Evolutionary conservation across 139 green algal species (phyloP).

Genomic region (Medakamo hakoo): DNA sequence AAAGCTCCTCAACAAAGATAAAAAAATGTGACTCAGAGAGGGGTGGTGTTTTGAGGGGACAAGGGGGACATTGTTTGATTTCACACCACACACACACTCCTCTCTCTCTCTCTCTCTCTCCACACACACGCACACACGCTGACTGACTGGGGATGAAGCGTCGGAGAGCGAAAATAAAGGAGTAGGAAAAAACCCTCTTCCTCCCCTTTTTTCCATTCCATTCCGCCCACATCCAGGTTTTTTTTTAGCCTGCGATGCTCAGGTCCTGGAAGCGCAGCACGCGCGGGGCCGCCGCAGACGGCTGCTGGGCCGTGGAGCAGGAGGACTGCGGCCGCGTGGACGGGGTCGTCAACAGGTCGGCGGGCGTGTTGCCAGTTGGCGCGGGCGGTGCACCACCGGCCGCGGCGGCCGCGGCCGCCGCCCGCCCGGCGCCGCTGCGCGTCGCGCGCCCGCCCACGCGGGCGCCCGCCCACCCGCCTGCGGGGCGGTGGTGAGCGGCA

Average conservation of each 20-base stretch:
- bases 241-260: background rate
- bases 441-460: too few species aligned
- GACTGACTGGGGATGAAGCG: background rate
- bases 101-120: background rate
- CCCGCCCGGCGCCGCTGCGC: too few species aligned
- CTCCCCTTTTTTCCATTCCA: background rate
- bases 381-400: background rate
- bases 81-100: background rate
- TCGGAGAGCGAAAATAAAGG: background rate
- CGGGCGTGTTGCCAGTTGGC: background rate
- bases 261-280: background rate
- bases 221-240: too few species aligned
- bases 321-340: background rate
- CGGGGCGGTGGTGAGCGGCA: too few species aligned
- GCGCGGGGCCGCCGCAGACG: background rate
- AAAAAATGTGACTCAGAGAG: too few species aligned
- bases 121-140: background rate
- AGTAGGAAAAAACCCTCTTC: too few species aligned
- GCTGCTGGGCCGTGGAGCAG: background rate
- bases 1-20: too few species aligned
- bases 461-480: too few species aligned
- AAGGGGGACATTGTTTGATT: too few species aligned
- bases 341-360: background rate
- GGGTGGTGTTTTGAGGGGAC: too few species aligned
- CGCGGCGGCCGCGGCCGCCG: too few species aligned